These are phyloP conservation scores for Groenewaldozyma sp. DNA, from an alignment of 1,139 yeast species.

Conservation along the genomic window DNA sequence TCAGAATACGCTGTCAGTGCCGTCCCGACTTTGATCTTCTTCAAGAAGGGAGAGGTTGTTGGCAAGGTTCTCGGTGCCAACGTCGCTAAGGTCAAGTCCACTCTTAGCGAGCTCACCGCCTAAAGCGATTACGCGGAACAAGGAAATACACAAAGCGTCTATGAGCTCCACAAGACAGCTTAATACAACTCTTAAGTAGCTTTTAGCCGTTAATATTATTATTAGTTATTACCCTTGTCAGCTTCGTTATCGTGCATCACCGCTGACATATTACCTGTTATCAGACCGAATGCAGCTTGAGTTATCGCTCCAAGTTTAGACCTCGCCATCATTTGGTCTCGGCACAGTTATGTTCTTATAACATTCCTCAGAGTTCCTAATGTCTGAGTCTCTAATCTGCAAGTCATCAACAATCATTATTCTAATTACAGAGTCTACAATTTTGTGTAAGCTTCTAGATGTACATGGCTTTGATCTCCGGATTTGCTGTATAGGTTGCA, in stretches of 20 bases:
- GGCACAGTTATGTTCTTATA: too few relatives aligned
- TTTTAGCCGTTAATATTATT: neutral
- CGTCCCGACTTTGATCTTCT: conserved; percentile 83
- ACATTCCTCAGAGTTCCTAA: neutral
- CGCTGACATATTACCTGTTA: too few relatives aligned
- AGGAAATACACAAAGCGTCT: too few relatives aligned
- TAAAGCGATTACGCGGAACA: too few relatives aligned
- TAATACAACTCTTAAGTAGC: too few relatives aligned
- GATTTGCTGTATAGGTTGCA: conserved; percentile 5
- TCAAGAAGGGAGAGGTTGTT: conserved; percentile 65
- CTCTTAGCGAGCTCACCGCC: conserved; percentile 32
- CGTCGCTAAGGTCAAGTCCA: conserved; percentile 69
- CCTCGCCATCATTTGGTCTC: too few relatives aligned
- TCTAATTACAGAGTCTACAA: neutral
- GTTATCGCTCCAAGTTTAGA: too few relatives aligned
- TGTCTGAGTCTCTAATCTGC: neutral
- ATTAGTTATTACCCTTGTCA: neutral
- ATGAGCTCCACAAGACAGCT: too few relatives aligned
- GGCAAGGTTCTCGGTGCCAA: conserved; percentile 80
- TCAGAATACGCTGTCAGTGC: conserved; percentile 64
- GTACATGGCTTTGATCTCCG: conserved; percentile 11
- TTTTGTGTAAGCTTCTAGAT: conserved; percentile 4
- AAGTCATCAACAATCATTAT: neutral
- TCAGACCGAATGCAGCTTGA: too few relatives aligned
- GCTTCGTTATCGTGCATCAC: neutral